Conservation (phyloP, 1,284 basidiomycete genomes). For the Vanrija sp. region DNA sequence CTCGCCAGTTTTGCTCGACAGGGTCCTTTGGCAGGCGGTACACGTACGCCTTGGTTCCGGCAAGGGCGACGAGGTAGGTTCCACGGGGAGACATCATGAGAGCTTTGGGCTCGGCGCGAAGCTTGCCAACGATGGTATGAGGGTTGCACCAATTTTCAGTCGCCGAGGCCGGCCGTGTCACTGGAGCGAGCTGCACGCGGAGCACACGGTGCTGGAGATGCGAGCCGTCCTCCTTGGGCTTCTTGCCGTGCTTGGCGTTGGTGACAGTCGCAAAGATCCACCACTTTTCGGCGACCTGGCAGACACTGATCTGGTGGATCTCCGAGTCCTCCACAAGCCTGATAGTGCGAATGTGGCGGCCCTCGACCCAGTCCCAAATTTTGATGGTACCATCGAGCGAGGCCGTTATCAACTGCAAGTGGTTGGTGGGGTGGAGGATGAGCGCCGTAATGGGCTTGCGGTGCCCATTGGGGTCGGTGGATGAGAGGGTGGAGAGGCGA, state of each 20-base stretch:
- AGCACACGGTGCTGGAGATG: conserved; percentile 23
- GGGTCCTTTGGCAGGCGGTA: conserved; percentile 53
- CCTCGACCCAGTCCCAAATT: conserved; percentile 93
- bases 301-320: conserved; percentile 34
- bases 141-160: too few relatives aligned
- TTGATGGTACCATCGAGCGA: conserved; percentile 78
- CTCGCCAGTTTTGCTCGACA: conserved; percentile 23
- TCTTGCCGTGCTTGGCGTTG: conserved; percentile 18
- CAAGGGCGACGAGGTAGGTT: conserved; percentile 74
- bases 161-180: too few relatives aligned
- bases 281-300: conserved; percentile 33
- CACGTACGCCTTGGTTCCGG: conserved; percentile 77
- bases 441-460: conserved; percentile 67
- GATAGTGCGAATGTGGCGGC: conserved; percentile 69
- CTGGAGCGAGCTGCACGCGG: conserved; percentile 13
- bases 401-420: conserved; percentile 82
- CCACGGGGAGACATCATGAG: conserved; percentile 65
- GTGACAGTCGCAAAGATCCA: conserved; percentile 35
- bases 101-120: conserved; percentile 28
- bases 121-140: conserved; percentile 24
- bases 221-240: conserved; percentile 11
- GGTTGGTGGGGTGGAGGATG: conserved; percentile 76
- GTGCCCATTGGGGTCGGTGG: conserved; percentile 50
- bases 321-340: conserved; percentile 66
- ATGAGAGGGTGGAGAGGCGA: conserved; percentile 73